phyloP scores from a whole-genome alignment of 2,329 filamentous ascomycete genomes.

The Magnaporthiopsis rhizophila region DNA sequence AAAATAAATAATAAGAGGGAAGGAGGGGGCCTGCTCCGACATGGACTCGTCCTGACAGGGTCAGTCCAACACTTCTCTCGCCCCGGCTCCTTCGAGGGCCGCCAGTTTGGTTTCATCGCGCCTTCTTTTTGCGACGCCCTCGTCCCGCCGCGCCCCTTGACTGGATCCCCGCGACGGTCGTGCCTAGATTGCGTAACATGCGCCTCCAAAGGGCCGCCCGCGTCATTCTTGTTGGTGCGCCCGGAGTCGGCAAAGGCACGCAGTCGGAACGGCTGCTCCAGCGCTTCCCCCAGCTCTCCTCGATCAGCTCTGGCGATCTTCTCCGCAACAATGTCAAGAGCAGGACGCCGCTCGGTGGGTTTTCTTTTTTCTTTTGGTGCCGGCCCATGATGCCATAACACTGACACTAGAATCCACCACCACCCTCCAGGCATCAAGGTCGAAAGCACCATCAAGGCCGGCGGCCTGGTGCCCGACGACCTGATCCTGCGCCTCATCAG shows the following conservation, averaged over 20 bases:
- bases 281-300: slow-evolving; percentile 79
- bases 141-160: too few relatives aligned
- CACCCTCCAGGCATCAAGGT: slow-evolving; percentile 68
- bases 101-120: background rate
- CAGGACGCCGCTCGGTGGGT: slow-evolving; percentile 69
- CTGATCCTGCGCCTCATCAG: slow-evolving; percentile 90
- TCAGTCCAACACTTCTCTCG: background rate
- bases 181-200: slow-evolving; percentile 32
- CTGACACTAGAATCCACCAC: background rate
- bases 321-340: slow-evolving; percentile 88
- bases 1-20: background rate
- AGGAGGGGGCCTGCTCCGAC: background rate
- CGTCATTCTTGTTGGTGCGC: slow-evolving; percentile 89
- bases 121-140: background rate
- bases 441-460: slow-evolving; percentile 78
- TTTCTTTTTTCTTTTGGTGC: too few relatives aligned
- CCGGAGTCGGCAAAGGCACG: slow-evolving; percentile 95
- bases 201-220: slow-evolving; percentile 74
- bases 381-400: too few relatives aligned
- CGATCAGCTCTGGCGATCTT: slow-evolving; percentile 90
- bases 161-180: too few relatives aligned
- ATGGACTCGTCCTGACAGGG: background rate
- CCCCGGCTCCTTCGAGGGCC: background rate
- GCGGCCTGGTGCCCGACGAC: slow-evolving; percentile 82
- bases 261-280: slow-evolving; percentile 83